Evolutionary conservation across 2,329 filamentous ascomycete species (phyloP).

Genomic region (Arthrobotrys conoides): DNA sequence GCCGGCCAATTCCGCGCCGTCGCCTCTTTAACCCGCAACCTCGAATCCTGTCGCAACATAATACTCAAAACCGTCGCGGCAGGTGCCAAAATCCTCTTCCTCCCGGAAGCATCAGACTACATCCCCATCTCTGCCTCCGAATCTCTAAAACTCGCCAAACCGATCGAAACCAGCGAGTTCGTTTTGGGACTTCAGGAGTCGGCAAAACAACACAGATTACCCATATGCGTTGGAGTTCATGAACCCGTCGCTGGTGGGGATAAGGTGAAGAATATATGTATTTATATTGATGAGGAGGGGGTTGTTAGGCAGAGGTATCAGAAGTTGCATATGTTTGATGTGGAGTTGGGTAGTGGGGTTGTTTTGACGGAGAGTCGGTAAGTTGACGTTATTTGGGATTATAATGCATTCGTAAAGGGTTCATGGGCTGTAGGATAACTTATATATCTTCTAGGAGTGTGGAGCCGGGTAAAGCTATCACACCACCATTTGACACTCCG

Average conservation of each 20-base stretch:
- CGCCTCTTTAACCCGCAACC: conserved; percentile 81
- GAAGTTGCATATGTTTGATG: conserved; percentile 92
- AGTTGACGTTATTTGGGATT: conserved; percentile 61
- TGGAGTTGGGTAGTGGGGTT: conserved; percentile 73
- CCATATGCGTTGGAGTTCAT: conserved; percentile 90
- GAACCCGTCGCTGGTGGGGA: conserved; percentile 75
- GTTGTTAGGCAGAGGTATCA: conserved; percentile 78
- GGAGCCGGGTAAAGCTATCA: conserved; percentile 76
- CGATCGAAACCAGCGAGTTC: conserved; percentile 78
- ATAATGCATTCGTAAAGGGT: too few species aligned
- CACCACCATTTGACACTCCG: conserved; percentile 79
- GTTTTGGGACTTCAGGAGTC: conserved; percentile 80
- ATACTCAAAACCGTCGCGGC: conserved; percentile 80
- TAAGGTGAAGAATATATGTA: conserved; percentile 75
- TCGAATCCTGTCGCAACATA: conserved; percentile 81
- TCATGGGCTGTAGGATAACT: too few species aligned
- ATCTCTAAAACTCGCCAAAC: conserved; percentile 78
- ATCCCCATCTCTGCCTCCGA: conserved; percentile 79
- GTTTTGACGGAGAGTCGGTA: conserved; percentile 75
- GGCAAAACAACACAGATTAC: conserved; percentile 75
- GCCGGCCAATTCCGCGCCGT: conserved; percentile 88
- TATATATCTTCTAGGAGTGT: conserved; percentile 69
- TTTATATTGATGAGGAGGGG: conserved; percentile 77
- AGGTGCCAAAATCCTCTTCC: conserved; percentile 89
- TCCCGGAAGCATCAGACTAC: conserved; percentile 93